Conservation (phyloP, 208 protist species). For the Angomonas desouzai region DNA sequence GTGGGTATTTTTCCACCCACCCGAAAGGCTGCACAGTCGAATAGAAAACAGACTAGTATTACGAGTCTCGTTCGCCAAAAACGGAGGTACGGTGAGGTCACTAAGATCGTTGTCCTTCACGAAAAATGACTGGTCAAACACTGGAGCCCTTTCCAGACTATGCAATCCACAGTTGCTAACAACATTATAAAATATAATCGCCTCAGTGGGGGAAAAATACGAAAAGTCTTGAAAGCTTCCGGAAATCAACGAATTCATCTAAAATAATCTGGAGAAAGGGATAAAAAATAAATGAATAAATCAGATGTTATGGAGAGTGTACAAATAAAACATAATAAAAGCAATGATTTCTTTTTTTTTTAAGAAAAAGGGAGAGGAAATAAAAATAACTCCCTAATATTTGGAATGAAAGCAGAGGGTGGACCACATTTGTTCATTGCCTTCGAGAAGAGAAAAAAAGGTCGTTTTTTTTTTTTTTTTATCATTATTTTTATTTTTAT, state of each 20-base stretch:
- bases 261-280: slow-evolving; percentile 2
- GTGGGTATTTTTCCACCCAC: not conserved
- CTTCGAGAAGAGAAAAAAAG: too few species aligned
- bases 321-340: too few species aligned
- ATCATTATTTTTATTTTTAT: too few species aligned
- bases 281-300: slow-evolving; percentile 10
- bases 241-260: not conserved
- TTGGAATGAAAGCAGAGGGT: too few species aligned
- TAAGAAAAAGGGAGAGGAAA: too few species aligned
- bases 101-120: not conserved
- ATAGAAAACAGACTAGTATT: not conserved
- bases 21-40: not conserved
- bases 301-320: too few species aligned
- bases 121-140: not conserved
- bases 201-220: not conserved
- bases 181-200: slow-evolving; percentile 1
- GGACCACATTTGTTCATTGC: too few species aligned
- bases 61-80: not conserved
- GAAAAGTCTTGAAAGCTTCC: not conserved
- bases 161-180: not conserved
- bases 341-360: too few species aligned
- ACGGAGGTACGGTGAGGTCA: not conserved
- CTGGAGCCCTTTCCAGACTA: not conserved
- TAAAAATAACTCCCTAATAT: too few species aligned
- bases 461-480: too few species aligned